phyloP scores from a whole-genome alignment of 2,329 filamentous ascomycete genomes.

The Aureobasidium uvarum region DNA sequence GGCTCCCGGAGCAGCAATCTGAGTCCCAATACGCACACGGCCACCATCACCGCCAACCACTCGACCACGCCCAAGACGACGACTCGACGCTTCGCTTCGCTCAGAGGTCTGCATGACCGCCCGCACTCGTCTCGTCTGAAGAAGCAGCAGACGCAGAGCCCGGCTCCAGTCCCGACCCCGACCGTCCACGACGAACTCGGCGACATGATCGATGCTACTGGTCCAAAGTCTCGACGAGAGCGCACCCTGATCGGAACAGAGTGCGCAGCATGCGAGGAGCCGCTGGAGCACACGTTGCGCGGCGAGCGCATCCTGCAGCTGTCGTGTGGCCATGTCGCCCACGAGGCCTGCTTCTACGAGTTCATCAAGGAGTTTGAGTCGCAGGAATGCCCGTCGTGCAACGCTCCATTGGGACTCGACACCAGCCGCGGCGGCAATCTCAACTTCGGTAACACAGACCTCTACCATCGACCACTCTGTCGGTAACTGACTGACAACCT shows the following conservation, averaged over 20 bases:
- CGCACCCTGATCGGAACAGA: slow-evolving; percentile 93
- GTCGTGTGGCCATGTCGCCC: slow-evolving; percentile 93
- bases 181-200: slow-evolving; percentile 30
- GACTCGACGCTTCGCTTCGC: slow-evolving; percentile 21
- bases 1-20: background rate
- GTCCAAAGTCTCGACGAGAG: slow-evolving; percentile 64
- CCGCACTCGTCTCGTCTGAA: slow-evolving; percentile 14
- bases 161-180: background rate
- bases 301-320: slow-evolving; percentile 95
- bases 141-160: slow-evolving; percentile 8
- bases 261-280: slow-evolving; percentile 96
- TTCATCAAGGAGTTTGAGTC: slow-evolving; percentile 94
- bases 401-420: slow-evolving; percentile 86
- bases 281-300: slow-evolving; percentile 87
- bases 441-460: slow-evolving; percentile 34
- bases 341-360: slow-evolving; percentile 98
- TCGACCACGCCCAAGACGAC: slow-evolving; percentile 4
- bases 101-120: slow-evolving; percentile 19
- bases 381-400: slow-evolving; percentile 90
- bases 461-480: background rate
- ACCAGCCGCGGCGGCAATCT: slow-evolving; percentile 91
- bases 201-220: slow-evolving; percentile 39
- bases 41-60: background rate
- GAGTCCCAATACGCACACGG: background rate
- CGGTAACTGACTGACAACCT: background rate